Conservation (phyloP, 768 basidiomycete genomes). For the Mycena pura region DNA sequence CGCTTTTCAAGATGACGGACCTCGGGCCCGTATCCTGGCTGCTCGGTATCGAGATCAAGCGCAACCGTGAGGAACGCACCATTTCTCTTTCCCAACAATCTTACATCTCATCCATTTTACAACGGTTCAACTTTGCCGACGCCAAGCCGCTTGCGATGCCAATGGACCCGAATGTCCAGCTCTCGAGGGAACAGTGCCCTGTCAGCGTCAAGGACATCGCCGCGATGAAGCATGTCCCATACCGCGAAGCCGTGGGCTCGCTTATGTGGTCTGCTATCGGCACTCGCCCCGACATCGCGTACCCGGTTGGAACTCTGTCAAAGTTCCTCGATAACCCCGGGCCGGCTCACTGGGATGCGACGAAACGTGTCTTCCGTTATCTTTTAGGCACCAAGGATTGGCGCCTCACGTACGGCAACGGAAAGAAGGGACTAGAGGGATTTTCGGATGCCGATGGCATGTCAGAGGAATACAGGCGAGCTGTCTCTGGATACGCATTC, state of each 20-base stretch:
- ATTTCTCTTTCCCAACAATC: conserved; percentile 31
- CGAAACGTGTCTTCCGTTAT: not conserved
- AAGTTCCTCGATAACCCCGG: not conserved
- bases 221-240: conserved; percentile 4
- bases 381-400: not conserved
- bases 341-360: not conserved
- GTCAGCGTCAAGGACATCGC: not conserved
- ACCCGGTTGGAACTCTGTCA: too few species aligned
- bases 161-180: conserved; percentile 13
- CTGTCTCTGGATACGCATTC: too few species aligned
- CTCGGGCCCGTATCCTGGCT: conserved; percentile 32
- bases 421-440: too few species aligned
- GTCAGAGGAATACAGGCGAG: too few species aligned
- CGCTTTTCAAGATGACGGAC: conserved; percentile 28
- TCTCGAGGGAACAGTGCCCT: not conserved
- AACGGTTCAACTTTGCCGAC: conserved; percentile 23
- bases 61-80: too few species aligned
- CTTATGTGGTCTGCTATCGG: conserved; percentile 26
- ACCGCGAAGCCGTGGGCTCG: conserved; percentile 18
- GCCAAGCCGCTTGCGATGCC: conserved; percentile 29
- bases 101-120: conserved; percentile 30
- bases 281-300: too few species aligned
- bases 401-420: too few species aligned
- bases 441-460: too few species aligned
- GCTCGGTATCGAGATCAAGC: conserved; percentile 33